These are phyloP conservation scores for Pholiota microspora DNA, from an alignment of 768 basidiomycete species.

Conservation along the genomic window DNA sequence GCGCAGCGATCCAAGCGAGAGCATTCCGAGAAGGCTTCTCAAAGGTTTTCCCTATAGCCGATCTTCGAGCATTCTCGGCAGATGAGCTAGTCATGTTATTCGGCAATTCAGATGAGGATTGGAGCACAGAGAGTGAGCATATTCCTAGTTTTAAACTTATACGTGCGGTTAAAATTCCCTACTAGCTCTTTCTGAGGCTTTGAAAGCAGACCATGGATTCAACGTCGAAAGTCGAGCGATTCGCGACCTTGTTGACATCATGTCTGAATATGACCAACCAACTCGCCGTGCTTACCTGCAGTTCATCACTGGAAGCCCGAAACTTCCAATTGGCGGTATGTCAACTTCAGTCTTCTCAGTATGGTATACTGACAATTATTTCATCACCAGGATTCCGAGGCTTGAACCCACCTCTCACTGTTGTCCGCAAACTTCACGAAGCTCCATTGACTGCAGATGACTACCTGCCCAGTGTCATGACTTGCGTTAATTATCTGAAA, in stretches of 20 bases:
- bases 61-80: constrained; percentile 88
- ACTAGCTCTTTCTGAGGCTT: constrained; percentile 78
- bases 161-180: constrained; percentile 12
- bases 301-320: constrained; percentile 97
- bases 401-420: constrained; percentile 89
- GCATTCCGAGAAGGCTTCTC: constrained; percentile 95
- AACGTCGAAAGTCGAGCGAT: constrained; percentile 93
- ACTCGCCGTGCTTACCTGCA: constrained; percentile 88
- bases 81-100: constrained; percentile 96
- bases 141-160: background rate
- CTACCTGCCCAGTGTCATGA: constrained; percentile 97
- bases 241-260: constrained; percentile 80
- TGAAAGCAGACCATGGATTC: constrained; percentile 99
- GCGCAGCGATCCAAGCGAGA: constrained; percentile 74
- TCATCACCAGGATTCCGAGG: constrained; percentile 81
- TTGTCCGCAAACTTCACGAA: constrained; percentile 96
- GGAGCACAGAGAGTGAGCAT: constrained; percentile 82
- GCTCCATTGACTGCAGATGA: constrained; percentile 88
- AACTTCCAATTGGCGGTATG: constrained; percentile 92
- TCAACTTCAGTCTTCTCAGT: constrained; percentile 7
- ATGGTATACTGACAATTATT: background rate
- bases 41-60: constrained; percentile 91
- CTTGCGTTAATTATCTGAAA: constrained; percentile 96
- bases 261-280: constrained; percentile 73
- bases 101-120: constrained; percentile 97